Evolutionary conservation across 2,329 filamentous ascomycete species (phyloP), one percentile per base, ranked within the genome.

Genomic region (Sporothrix dimorphospora): DNA sequence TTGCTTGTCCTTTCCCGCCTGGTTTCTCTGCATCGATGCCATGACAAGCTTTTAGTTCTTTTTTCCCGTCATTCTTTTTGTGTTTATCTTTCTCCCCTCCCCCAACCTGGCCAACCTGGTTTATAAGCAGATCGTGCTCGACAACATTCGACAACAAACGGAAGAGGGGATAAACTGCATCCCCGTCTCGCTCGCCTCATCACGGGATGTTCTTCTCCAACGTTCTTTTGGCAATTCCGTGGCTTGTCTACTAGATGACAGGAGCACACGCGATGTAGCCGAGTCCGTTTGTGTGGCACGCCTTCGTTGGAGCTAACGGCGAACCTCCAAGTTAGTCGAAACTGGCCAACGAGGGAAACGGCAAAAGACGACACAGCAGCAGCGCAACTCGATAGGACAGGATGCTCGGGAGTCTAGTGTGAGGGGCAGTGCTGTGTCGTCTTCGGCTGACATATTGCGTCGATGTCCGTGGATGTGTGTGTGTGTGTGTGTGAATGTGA

Each of bases 361-460:
- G 59, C 59, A 67, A 49, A 67, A 49, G 42, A 49, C 42, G 45
- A 38, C 65, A 67, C 45, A 14, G 14, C 16, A 4, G n/a, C 8
- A 30, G 14, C 27, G 42, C 21, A 21, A 27, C 21, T 47, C 19
- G 34, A 63, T 24, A 34, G 55, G 30, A 9, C 16, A 14, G 34
- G 30, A 19, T 5, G 45, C 21, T 49, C 38, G n/a, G 38, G 63
- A 49, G n/a, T 21, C 24, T 51, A 49, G 63, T 49, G 42, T 51
- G 42, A 67, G 45, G 42, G 45, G 42, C 16, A 66, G 24, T 27
- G 63, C 59, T 24, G 38, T 45, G 59, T 40, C 16, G 42, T 34
- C 42, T 66, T 45, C 38, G 27, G 65, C 65, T 53, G 65, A 49
- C 65, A 67, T 65, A 67, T 51, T 49, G 65, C 42, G 42, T 49